A percentile compares a stretch with the other conserved stretches of the same genome.
phyloP scores from a whole-genome alignment of 2,329 filamentous ascomycete species.

The Arthrobotrys pseudoclavata region DNA sequence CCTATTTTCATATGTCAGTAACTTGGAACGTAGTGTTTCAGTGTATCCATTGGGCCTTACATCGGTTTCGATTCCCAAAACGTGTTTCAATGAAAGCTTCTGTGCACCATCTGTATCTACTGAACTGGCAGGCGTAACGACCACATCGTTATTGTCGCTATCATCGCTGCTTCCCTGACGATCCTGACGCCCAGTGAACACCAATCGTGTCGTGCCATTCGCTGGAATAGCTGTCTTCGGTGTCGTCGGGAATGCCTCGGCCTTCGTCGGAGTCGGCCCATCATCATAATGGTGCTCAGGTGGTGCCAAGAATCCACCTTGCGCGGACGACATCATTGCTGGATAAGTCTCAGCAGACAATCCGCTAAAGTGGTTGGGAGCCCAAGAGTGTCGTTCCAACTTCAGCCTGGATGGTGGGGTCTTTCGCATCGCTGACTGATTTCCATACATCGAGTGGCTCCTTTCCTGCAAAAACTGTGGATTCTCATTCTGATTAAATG shows the following conservation, averaged over 20 bases:
- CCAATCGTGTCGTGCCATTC: constrained; percentile 44
- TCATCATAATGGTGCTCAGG: constrained; percentile 58
- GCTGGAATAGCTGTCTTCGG: constrained; percentile 51
- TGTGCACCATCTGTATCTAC: constrained; percentile 56
- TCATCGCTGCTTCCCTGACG: constrained; percentile 58
- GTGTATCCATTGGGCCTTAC: constrained; percentile 29
- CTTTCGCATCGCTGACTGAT: constrained; percentile 50
- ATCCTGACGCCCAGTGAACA: constrained; percentile 50
- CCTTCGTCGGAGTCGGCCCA: constrained; percentile 58
- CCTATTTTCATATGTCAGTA: constrained; percentile 41
- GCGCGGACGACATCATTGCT: constrained; percentile 17
- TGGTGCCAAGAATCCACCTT: constrained; percentile 36
- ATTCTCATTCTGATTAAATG: constrained; percentile 53
- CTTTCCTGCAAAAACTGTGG: constrained; percentile 48
- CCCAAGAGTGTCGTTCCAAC: constrained; percentile 55
- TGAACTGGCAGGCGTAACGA: constrained; percentile 57
- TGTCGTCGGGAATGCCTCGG: constrained; percentile 55
- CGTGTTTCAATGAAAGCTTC: constrained; percentile 57
- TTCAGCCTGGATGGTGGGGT: constrained; percentile 57
- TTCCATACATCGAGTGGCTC: constrained; percentile 49
- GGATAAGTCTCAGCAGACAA: constrained; percentile 38
- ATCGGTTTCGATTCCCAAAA: constrained; percentile 57
- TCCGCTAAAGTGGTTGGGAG: constrained; percentile 52
- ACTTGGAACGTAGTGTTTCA: background rate
- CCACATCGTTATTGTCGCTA: constrained; percentile 55